Evolutionary conservation across 2,329 filamentous ascomycete species (phyloP), one percentile per base, ranked within the genome.

Genomic region (Apiospora aurea): DNA sequence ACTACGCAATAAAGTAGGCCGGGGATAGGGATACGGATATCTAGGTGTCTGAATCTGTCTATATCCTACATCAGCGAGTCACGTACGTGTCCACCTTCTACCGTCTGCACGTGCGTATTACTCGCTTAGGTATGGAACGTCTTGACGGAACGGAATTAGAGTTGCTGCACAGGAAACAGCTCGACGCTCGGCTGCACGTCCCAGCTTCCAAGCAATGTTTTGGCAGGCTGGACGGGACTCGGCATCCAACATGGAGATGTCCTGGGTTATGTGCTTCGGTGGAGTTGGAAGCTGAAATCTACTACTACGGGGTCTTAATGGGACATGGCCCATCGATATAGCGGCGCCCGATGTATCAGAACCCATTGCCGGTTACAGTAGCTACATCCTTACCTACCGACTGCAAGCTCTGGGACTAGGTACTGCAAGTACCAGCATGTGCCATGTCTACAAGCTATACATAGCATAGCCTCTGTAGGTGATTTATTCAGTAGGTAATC

Each of bases 141-240:
- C 34, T 10, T 41, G 18, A 14, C n/a, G 57, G 57, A 64, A 64
- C 34, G 7, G 29, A 41, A 41, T 38, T 64, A 64, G 57, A 41
- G 57, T 64, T 64, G 34, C 29, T 41, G 57, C 57, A 64, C 57
- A 64, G 57, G 21, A 64, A 64, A 64, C 57, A 64, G 57, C 57
- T 64, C 41, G 34, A 64, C 34, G 29, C 57, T 49, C 29, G 34
- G 57, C 29, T 41, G 57, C 34, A 64, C 57, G 41, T 64, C 10
- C 57, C 57, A 64, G 41, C 41, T 64, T 11, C 57, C 57, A 64
- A 41, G 29, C 34, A 64, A 41, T 41, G 57, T 64, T 64, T 64
- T 34, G 57, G 57, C 57, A 64, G 10, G 57, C 57, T 41, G 18
- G 29, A 64, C 57, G 57, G 57, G 34, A 64, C 57, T 64, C 57